Percentiles rank a stretch among this genome's conserved stretches.
phyloP scores from a whole-genome alignment of 1,284 basidiomycete species.

The Lentinus polychrous region DNA sequence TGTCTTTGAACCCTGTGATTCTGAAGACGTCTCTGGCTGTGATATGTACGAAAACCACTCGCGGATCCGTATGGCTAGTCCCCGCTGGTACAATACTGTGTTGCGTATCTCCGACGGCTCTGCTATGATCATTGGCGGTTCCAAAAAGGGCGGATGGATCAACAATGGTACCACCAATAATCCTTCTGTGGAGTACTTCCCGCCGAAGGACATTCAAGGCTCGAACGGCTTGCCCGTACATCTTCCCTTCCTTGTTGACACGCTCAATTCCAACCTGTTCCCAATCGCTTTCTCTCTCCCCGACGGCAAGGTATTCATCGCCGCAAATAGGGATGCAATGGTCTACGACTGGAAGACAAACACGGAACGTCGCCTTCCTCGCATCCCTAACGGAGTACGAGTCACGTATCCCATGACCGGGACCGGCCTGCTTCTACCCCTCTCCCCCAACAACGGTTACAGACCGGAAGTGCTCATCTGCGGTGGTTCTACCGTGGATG shows the following conservation, averaged over 20 bases:
- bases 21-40: conserved; percentile 41
- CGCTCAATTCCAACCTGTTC: conserved; percentile 76
- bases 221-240: conserved; percentile 59
- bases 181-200: conserved; percentile 76
- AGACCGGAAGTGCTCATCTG: conserved; percentile 70
- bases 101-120: conserved; percentile 69
- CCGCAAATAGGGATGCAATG: conserved; percentile 74
- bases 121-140: conserved; percentile 77
- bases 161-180: conserved; percentile 75
- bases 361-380: conserved; percentile 56
- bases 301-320: conserved; percentile 68
- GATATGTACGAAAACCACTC: conserved; percentile 59
- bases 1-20: conserved; percentile 64
- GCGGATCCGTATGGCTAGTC: conserved; percentile 59
- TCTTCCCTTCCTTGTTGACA: conserved; percentile 61
- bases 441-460: conserved; percentile 57
- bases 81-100: conserved; percentile 74
- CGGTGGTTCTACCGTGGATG: conserved; percentile 68
- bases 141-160: conserved; percentile 75
- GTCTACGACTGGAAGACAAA: conserved; percentile 73
- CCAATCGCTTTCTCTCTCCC: conserved; percentile 74
- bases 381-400: conserved; percentile 72
- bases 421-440: conserved; percentile 64
- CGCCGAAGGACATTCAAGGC: conserved; percentile 63
- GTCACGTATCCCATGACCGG: conserved; percentile 81